These are phyloP conservation scores for Curvularia lunata DNA, from an alignment of 2,329 filamentous ascomycete genomes.

Conservation along the genomic window DNA sequence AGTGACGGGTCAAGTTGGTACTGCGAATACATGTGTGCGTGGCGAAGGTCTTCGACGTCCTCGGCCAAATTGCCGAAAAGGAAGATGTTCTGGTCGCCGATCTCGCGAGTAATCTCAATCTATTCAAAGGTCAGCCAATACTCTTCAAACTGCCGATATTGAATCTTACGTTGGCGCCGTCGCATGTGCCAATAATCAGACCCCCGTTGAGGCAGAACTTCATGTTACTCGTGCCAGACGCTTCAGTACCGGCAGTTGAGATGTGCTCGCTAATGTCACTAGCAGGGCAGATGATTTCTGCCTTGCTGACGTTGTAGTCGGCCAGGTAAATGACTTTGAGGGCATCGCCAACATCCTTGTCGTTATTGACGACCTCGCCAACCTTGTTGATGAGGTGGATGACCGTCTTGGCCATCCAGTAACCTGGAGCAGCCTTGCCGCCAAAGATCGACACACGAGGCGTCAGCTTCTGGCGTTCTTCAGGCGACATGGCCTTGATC, in stretches of 20 bases:
- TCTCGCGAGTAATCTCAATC: slow-evolving; percentile 98
- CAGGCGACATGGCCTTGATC: slow-evolving; percentile 82
- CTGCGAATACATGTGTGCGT: slow-evolving; percentile 82
- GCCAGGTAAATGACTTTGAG: slow-evolving; percentile 97
- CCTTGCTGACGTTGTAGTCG: slow-evolving; percentile 99
- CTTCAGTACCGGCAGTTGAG: slow-evolving; percentile 94
- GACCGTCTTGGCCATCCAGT: slow-evolving; percentile 99
- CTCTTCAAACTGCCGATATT: neutral
- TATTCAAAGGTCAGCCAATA: slow-evolving; percentile 36
- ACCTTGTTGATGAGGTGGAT: slow-evolving; percentile 97
- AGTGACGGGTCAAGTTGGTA: slow-evolving; percentile 80
- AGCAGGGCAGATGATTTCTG: slow-evolving; percentile 92
- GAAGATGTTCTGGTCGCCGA: slow-evolving; percentile 97
- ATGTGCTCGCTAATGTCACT: slow-evolving; percentile 98
- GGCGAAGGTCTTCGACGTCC: slow-evolving; percentile 94
- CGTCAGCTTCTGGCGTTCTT: slow-evolving; percentile 83
- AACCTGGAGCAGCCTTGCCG: slow-evolving; percentile 95
- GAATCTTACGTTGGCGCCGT: slow-evolving; percentile 86
- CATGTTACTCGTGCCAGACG: slow-evolving; percentile 94
- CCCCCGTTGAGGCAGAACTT: slow-evolving; percentile 98
- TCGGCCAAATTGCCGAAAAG: slow-evolving; percentile 95
- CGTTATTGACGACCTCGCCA: slow-evolving; percentile 87
- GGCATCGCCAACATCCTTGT: slow-evolving; percentile 87
- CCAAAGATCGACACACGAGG: slow-evolving; percentile 96
- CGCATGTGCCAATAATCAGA: slow-evolving; percentile 95